Evolutionary conservation across 2,329 filamentous ascomycete species (phyloP), one percentile per base, ranked within the genome.

Genomic region (Plectosphaerella cucumerina): DNA sequence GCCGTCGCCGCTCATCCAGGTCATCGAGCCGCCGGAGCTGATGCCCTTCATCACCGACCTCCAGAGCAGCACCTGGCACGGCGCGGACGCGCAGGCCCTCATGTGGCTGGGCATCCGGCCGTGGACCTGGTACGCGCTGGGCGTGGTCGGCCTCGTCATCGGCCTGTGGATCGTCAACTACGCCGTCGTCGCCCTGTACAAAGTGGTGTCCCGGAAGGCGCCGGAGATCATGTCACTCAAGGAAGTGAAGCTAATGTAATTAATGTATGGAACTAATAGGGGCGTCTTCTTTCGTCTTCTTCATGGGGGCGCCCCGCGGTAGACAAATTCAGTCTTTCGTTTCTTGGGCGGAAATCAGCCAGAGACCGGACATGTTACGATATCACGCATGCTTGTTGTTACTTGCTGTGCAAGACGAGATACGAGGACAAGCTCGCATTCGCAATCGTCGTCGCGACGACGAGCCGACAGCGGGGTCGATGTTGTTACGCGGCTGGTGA

Each of bases 51-150:
- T 73, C 35, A 61, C 62, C 43, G 72, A 74, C 37, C 58, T 61
- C 17, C 61, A 65, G 54, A 70, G 70, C 23, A 68, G 62, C 49
- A 72, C 70, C 33, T 78, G 75, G 75, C 75, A 78, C 56, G 65
- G 68, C 5, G 66, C 65, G 23, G 75, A 78, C 53, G 72, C 75
- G 3, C 66, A 72, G 54, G 64, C 69, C 0, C 69, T 78, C 47
- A 76, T 77, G 64, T 78, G 73, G 72, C 65, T 77, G 61, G 70
- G 74, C 4, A 58, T 62, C 2, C 58, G 60, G 6, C 63, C 62
- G 1, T 68, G 62, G 64, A 53, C 60, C 4, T 69, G 66, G 66
- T 67, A 62, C 52, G 26, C 42, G 39, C 42, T 69, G 49, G 64
- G 62, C 6, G 57, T 47, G 1, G 45, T 68, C 20, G 65, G 63